Base-by-base conservation (phyloP, 805 yeast genomes). In the Candida schatavii region DNA sequence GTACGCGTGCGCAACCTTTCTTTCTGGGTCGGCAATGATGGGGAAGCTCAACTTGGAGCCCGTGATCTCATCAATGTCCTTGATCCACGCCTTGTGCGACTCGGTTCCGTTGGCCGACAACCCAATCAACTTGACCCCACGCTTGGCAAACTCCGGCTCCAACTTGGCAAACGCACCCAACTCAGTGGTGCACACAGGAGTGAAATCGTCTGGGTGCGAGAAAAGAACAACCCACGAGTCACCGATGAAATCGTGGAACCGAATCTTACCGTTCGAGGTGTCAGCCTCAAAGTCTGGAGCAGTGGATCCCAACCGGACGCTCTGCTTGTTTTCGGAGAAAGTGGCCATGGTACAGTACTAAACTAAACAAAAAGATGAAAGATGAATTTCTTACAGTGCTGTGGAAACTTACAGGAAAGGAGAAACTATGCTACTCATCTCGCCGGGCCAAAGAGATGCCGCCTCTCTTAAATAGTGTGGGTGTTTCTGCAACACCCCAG, bases 121-220 rank as follows among this genome's bases (percentile, higher is more conserved):
- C 29, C 88, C 88, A 56, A 83, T 75, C 56, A 83, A 69, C 55
- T 81, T 81, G 42, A 81, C 82, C 43, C 77, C 76, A 59, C 88
- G 72, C 59, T 77, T 74, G 51, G 70, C 70, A 56, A 83, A 83
- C 59, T 83, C 88, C 11, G 85, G 84, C 57, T 81, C 80, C 56
- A 83, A 68, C 56, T 78, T 76, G 49, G 88, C 83, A 55, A 83
- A 82, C 5, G 88, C 88, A 48, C 88, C 88, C 45, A 83, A 70
- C 62, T 83, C 89, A 39, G 89, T 83, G 48, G 88, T 83, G 61
- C 89, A 83, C 37, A 83, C 86, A 27, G 89, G 89, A 17, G 89
- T 83, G 70, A 79, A 83, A 59, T 83, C 88, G 49, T 81, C 88
- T 42, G 89, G 89, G 59, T 83, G 88, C 25, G 85, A 79, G 66